A percentile compares a stretch with the other conserved stretches of the same genome.
phyloP scores from a whole-genome alignment of 169 alveolate genomes.

The Eimeria nieschulzi region DNA sequence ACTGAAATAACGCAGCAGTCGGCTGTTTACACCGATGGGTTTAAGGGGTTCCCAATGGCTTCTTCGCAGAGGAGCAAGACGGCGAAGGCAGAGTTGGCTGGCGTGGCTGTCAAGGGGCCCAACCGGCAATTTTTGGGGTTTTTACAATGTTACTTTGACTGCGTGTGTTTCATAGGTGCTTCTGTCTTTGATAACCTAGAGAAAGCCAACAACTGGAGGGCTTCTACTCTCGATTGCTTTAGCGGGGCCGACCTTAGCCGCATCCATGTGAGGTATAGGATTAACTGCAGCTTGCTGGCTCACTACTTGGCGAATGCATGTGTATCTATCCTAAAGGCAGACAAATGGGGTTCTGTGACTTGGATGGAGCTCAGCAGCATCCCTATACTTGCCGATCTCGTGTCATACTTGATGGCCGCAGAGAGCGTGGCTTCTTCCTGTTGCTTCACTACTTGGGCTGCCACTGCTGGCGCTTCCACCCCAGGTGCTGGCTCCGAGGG shows the following conservation, averaged over 20 bases:
- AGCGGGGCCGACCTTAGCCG: slow-evolving; percentile 32
- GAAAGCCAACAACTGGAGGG: slow-evolving; percentile 51
- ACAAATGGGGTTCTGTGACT: slow-evolving; percentile 33
- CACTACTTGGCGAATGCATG: slow-evolving; percentile 65
- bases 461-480: too few relatives aligned
- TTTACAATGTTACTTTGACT: slow-evolving; percentile 50
- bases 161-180: slow-evolving; percentile 45
- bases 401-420: slow-evolving; percentile 30
- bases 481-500: too few relatives aligned
- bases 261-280: slow-evolving; percentile 50
- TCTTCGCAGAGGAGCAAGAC: background rate
- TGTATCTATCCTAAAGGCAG: slow-evolving; percentile 51
- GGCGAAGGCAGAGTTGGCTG: background rate
- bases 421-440: slow-evolving; percentile 23
- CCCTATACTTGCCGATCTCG: slow-evolving; percentile 24
- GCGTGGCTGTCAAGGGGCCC: background rate
- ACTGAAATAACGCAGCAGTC: background rate
- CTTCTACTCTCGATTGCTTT: slow-evolving; percentile 70
- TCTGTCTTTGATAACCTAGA: slow-evolving; percentile 47
- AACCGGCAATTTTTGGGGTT: slow-evolving; percentile 49
- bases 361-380: slow-evolving; percentile 35
- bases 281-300: slow-evolving; percentile 47
- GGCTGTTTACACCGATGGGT: too few relatives aligned
- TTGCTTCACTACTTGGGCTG: background rate
- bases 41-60: too few relatives aligned